These are phyloP conservation scores for Oryza australiensis DNA, from an alignment of 176 grass and related monocot species.

Conservation along the genomic window DNA sequence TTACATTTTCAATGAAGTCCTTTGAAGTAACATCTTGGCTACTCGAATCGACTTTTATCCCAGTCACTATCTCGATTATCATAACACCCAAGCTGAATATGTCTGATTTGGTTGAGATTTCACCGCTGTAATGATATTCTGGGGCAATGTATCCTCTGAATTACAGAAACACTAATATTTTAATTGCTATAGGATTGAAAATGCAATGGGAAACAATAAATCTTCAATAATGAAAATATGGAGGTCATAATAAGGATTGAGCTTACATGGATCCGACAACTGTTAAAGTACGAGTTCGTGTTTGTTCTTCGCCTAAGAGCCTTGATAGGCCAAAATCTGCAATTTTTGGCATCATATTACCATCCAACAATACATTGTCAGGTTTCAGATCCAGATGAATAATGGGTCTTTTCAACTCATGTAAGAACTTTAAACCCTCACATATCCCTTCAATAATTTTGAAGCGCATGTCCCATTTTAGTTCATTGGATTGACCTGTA, in stretches of 20 bases:
- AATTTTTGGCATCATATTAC: conserved; percentile 23
- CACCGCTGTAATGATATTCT: conserved; percentile 29
- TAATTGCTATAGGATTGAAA: neutral
- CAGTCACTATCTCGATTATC: conserved; percentile 22
- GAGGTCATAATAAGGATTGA: neutral
- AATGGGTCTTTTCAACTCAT: conserved; percentile 8
- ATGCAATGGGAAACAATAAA: neutral
- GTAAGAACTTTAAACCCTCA: conserved; percentile 19
- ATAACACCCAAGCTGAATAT: conserved; percentile 29
- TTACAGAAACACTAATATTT: neutral
- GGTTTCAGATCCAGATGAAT: conserved; percentile 26
- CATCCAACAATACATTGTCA: conserved; percentile 24
- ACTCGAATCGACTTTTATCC: neutral
- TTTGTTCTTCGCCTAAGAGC: conserved; percentile 36
- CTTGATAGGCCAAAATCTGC: conserved; percentile 29
- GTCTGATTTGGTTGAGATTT: conserved; percentile 41
- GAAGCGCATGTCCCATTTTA: conserved; percentile 16
- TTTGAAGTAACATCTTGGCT: conserved; percentile 4
- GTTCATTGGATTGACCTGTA: neutral
- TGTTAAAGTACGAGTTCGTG: conserved; percentile 17
- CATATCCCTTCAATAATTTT: conserved; percentile 32
- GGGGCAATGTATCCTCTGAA: conserved; percentile 41
- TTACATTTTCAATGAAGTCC: conserved; percentile 10
- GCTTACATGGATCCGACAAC: conserved; percentile 38
- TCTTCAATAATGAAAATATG: neutral